Evolutionary conservation across 345 rosid species (phyloP).

Genomic region (Populus simonii): DNA sequence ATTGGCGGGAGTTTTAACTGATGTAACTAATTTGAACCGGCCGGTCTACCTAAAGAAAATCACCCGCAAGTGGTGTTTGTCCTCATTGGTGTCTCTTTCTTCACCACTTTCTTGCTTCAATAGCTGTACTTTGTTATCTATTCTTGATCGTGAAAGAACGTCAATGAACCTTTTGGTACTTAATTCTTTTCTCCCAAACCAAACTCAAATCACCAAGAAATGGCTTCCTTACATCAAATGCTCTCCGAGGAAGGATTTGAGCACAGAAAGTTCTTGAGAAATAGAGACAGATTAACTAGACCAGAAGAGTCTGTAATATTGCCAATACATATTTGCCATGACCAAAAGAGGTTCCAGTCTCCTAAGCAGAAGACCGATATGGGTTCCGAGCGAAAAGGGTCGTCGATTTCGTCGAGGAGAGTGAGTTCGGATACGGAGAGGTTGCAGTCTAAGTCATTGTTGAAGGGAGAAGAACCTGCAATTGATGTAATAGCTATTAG

Average conservation of each 20-base stretch:
- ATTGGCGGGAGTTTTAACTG: constrained; percentile 2
- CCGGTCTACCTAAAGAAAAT: not conserved
- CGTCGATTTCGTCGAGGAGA: constrained; percentile 30
- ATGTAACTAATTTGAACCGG: constrained; percentile 2
- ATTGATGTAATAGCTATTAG: constrained; percentile 44
- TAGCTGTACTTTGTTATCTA: constrained; percentile 19
- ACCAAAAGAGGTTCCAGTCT: constrained; percentile 18
- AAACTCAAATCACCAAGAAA: not conserved
- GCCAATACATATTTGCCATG: constrained; percentile 47
- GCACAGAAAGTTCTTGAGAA: constrained; percentile 12
- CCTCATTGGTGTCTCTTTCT: constrained; percentile 10
- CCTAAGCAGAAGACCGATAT: constrained; percentile 13
- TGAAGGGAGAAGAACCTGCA: constrained; percentile 37
- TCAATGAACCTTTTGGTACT: constrained; percentile 16
- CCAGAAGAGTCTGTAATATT: constrained; percentile 17
- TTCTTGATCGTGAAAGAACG: constrained; percentile 17
- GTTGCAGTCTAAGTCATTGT: constrained; percentile 7
- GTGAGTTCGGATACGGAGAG: constrained; percentile 23
- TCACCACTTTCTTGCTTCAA: not conserved
- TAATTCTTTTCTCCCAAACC: constrained; percentile 10
- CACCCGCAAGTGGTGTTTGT: constrained; percentile 13
- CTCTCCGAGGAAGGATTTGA: constrained; percentile 45
- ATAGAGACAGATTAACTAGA: constrained; percentile 3
- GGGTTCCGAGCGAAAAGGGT: constrained; percentile 19
- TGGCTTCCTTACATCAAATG: constrained; percentile 46